Evolutionary conservation across 768 basidiomycete species (phyloP).

Genomic region (Antrodiella citrinella): DNA sequence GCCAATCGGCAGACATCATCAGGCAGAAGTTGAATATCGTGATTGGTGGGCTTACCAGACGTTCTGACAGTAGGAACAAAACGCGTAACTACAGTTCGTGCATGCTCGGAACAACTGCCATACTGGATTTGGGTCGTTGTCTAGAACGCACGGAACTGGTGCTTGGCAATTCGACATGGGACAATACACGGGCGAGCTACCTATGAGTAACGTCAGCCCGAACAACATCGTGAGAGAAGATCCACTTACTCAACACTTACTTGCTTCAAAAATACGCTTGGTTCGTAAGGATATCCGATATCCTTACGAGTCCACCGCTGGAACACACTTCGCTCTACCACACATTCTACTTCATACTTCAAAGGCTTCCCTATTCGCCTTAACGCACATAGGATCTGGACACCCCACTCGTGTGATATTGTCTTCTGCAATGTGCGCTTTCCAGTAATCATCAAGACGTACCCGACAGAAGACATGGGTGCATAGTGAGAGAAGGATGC

Average conservation of each 20-base stretch:
- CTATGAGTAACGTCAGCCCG: constrained; percentile 26
- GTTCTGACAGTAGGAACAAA: constrained; percentile 75
- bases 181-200: constrained; percentile 75
- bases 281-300: too few relatives aligned
- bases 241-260: constrained; percentile 65
- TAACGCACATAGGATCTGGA: constrained; percentile 73
- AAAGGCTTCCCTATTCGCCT: constrained; percentile 45
- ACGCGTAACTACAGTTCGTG: constrained; percentile 61
- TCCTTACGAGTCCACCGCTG: constrained; percentile 76
- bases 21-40: constrained; percentile 82
- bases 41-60: constrained; percentile 62
- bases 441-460: constrained; percentile 79
- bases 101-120: constrained; percentile 74
- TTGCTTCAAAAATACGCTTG: too few relatives aligned
- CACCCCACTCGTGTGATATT: constrained; percentile 70
- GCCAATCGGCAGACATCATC: constrained; percentile 64
- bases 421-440: constrained; percentile 71
- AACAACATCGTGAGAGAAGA: constrained; percentile 69
- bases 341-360: constrained; percentile 69
- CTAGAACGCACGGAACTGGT: constrained; percentile 56
- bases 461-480: constrained; percentile 77
- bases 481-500: constrained; percentile 60
- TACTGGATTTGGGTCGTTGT: constrained; percentile 43
- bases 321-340: constrained; percentile 58
- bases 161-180: constrained; percentile 75